Evolutionary conservation across 257 asterid species (phyloP).

Genomic region (Solanum megistacrolobum): DNA sequence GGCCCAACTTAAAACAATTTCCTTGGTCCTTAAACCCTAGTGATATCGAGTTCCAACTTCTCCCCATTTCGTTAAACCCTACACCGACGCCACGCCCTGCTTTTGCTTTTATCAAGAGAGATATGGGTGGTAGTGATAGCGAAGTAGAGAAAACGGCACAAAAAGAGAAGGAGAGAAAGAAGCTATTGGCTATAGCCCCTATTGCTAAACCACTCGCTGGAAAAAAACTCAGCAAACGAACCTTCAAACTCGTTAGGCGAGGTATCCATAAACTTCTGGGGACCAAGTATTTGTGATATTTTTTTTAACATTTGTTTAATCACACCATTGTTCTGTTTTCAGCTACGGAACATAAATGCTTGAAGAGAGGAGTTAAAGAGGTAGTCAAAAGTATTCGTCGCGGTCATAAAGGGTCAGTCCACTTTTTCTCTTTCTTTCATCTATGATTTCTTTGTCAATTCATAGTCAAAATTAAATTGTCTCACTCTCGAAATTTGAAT

Average conservation of each 20-base stretch:
- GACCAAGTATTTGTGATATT: neutral
- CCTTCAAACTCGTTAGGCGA: slow-evolving; percentile 81
- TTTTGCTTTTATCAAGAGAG: neutral
- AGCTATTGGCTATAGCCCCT: slow-evolving; percentile 62
- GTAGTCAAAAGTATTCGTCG: slow-evolving; percentile 91
- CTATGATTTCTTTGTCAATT: neutral
- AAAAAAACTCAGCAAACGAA: slow-evolving; percentile 72
- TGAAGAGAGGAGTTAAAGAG: slow-evolving; percentile 97
- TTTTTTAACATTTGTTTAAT: neutral
- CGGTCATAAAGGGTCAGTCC: slow-evolving; percentile 74
- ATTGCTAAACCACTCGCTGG: slow-evolving; percentile 95
- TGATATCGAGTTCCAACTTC: neutral
- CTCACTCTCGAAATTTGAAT: neutral
- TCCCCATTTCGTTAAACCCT: neutral
- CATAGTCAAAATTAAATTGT: neutral
- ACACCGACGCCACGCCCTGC: neutral
- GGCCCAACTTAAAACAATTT: neutral
- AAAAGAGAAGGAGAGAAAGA: slow-evolving; percentile 85
- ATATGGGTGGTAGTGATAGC: slow-evolving; percentile 92
- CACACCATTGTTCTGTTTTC: neutral
- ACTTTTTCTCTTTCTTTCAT: neutral
- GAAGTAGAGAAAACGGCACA: slow-evolving; percentile 64
- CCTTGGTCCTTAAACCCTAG: neutral
- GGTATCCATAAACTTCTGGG: slow-evolving; percentile 23
- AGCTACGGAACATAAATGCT: slow-evolving; percentile 92